These are phyloP conservation scores for Aspergillus sp. DNA, from an alignment of 2,329 filamentous ascomycete genomes.

Conservation along the genomic window DNA sequence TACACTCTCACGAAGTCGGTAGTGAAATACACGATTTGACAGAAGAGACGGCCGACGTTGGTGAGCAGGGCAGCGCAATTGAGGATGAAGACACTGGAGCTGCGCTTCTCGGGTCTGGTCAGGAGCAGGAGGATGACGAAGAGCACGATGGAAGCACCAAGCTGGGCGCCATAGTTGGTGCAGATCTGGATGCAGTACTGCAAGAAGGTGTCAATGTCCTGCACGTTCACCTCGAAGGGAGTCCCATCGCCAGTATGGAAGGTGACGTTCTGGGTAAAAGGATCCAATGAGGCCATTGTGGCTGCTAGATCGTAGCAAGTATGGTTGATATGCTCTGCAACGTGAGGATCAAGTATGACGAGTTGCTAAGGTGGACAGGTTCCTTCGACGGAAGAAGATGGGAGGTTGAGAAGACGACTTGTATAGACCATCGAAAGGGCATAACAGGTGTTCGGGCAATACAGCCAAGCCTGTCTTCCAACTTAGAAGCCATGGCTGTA, in stretches of 20 bases:
- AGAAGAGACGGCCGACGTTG: slow-evolving; percentile 58
- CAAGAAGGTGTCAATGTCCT: slow-evolving; percentile 48
- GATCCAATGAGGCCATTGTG: slow-evolving; percentile 44
- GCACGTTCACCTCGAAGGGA: slow-evolving; percentile 45
- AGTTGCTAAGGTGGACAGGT: not conserved
- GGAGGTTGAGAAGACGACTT: slow-evolving; percentile 5
- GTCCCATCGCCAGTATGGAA: slow-evolving; percentile 50
- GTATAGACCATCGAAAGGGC: slow-evolving; percentile 15
- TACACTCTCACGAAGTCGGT: slow-evolving; percentile 66
- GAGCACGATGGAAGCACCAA: slow-evolving; percentile 68
- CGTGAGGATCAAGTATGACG: not conserved
- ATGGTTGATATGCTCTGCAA: slow-evolving; percentile 7
- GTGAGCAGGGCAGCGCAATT: slow-evolving; percentile 63
- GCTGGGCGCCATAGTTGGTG: slow-evolving; percentile 70
- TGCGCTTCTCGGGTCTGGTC: slow-evolving; percentile 66
- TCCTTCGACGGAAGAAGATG: not conserved
- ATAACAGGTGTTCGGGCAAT: not conserved
- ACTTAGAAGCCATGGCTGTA: not conserved
- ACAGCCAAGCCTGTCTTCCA: not conserved
- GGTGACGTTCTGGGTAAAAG: slow-evolving; percentile 55
- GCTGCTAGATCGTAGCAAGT: not conserved
- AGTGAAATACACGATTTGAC: slow-evolving; percentile 57
- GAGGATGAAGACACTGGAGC: slow-evolving; percentile 65
- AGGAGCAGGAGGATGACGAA: slow-evolving; percentile 67
- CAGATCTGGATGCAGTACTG: slow-evolving; percentile 51